phyloP scores from a whole-genome alignment of 169 alveolate species.

The Plasmodium fragile region DNA sequence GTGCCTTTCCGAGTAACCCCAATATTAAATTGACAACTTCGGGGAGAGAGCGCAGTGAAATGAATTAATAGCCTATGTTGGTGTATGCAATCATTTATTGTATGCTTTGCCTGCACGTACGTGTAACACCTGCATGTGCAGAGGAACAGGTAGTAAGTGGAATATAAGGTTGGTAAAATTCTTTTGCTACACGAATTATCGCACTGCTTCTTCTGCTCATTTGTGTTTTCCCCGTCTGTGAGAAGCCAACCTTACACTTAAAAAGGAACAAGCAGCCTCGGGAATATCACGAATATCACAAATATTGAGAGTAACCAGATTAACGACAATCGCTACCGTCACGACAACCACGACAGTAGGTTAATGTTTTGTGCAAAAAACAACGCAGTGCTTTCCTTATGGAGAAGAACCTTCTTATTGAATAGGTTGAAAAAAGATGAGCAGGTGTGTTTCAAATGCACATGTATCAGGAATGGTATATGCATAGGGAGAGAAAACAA shows the following conservation, averaged over 20 bases:
- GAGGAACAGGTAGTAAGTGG: background rate
- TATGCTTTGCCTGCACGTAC: background rate
- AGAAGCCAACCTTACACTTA: background rate
- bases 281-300: background rate
- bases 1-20: background rate
- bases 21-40: background rate
- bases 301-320: background rate
- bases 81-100: background rate
- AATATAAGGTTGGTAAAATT: background rate
- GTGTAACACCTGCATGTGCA: background rate
- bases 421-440: constrained; percentile 38
- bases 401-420: constrained; percentile 5
- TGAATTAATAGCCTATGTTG: background rate
- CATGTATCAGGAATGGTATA: constrained; percentile 34
- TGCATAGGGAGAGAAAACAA: constrained; percentile 20
- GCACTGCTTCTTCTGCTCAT: background rate
- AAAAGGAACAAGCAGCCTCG: background rate
- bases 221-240: background rate
- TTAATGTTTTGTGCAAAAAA: constrained; percentile 31
- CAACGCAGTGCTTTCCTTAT: constrained; percentile 10
- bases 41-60: background rate
- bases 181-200: background rate
- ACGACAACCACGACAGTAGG: background rate
- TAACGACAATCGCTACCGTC: background rate
- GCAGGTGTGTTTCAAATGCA: background rate